phyloP scores from a whole-genome alignment of 257 asterid genomes.

The Solanum tarapatanum region DNA sequence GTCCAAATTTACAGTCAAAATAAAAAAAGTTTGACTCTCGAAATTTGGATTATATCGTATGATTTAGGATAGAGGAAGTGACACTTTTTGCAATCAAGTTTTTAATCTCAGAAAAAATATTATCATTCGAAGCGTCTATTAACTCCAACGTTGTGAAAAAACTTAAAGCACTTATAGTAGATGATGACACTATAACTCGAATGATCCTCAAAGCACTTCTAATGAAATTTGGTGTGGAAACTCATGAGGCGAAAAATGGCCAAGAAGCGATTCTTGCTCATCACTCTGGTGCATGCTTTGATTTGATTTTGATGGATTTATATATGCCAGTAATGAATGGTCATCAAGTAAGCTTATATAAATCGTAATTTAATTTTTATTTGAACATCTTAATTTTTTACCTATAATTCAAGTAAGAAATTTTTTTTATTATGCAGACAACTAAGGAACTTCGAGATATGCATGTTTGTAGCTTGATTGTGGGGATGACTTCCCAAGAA shows the following conservation, averaged over 20 bases:
- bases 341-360: constrained; percentile 12
- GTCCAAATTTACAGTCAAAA: neutral
- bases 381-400: neutral
- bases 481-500: constrained; percentile 20
- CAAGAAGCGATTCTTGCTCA: constrained; percentile 32
- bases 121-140: neutral
- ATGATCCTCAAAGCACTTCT: constrained; percentile 18
- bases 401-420: neutral
- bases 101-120: neutral
- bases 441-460: constrained; percentile 24
- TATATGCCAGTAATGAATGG: constrained; percentile 52
- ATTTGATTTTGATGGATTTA: constrained; percentile 43
- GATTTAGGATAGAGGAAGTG: neutral
- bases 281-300: constrained; percentile 19
- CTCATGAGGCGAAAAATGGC: constrained; percentile 26
- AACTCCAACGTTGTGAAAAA: neutral
- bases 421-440: neutral
- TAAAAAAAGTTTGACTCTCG: no score
- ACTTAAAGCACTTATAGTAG: constrained; percentile 31
- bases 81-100: neutral
- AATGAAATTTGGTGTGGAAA: constrained; percentile 13
- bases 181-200: constrained; percentile 26
- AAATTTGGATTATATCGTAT: neutral
- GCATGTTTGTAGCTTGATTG: constrained; percentile 37
- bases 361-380: neutral